A percentile compares a stretch with the other conserved stretches of the same genome.
Evolutionary conservation across 345 rosid genomes (phyloP).

Genomic region (Acer negundo): DNA sequence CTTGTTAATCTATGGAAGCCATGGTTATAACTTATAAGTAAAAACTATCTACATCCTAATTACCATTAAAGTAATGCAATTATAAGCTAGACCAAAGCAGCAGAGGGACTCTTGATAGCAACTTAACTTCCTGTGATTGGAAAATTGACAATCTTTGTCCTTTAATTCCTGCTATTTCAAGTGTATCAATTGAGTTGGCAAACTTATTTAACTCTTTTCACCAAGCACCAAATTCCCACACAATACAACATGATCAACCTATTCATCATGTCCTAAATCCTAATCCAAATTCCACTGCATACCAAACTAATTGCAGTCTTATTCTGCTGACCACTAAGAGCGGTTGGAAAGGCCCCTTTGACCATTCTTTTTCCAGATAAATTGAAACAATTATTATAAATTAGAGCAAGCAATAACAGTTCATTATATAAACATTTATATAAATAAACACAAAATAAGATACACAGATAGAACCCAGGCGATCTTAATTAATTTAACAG

Average conservation of each 20-base stretch:
- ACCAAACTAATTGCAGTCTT: background rate
- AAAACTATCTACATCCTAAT: background rate
- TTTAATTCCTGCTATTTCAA: background rate
- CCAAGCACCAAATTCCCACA: background rate
- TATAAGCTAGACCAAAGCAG: background rate
- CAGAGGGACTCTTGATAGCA: background rate
- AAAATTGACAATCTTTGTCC: background rate
- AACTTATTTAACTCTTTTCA: background rate
- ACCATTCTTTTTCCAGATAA: background rate
- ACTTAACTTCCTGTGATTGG: background rate
- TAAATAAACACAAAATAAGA: background rate
- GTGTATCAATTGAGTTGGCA: background rate
- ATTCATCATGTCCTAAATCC: background rate
- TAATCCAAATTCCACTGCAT: background rate
- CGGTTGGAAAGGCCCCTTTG: background rate
- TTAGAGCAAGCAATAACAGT: background rate
- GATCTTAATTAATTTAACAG: conserved; percentile 6
- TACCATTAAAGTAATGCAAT: background rate
- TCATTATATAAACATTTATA: background rate
- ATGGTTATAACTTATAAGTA: background rate
- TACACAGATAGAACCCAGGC: conserved; percentile 3
- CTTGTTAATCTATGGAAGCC: background rate
- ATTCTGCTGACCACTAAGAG: background rate
- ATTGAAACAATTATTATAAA: background rate
- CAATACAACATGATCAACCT: background rate